Conservation (phyloP, 768 basidiomycete species). For the Harrya chromipes region DNA sequence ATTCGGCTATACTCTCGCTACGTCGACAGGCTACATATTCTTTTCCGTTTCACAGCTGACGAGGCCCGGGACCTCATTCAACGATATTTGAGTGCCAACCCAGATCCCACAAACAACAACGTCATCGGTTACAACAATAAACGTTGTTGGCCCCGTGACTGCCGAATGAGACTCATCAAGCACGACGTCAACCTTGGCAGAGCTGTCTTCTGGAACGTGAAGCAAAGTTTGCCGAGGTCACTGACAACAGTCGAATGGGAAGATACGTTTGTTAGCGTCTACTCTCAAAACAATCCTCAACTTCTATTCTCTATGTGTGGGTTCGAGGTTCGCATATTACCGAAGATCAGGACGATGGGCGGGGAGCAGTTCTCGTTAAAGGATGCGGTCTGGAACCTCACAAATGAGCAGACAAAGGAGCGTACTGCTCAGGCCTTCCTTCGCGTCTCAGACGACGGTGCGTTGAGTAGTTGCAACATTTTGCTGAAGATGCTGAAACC, state of each 20-base stretch:
- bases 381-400: conserved; percentile 95
- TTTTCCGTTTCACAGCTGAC: conserved; percentile 97
- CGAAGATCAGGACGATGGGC: conserved; percentile 92
- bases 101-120: conserved; percentile 98
- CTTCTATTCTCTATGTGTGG: conserved; percentile 97
- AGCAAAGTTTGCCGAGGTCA: conserved; percentile 92
- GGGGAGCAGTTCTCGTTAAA: conserved; percentile 97
- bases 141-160: conserved; percentile 98
- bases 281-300: conserved; percentile 97
- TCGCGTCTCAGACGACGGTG: conserved; percentile 93
- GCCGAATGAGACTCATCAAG: conserved; percentile 98
- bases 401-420: conserved; percentile 96
- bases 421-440: conserved; percentile 97
- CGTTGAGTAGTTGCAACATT: conserved; percentile 1
- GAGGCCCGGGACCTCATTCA: conserved; percentile 98
- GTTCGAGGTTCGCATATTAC: conserved; percentile 97
- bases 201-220: conserved; percentile 99
- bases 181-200: conserved; percentile 98
- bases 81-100: conserved; percentile 94
- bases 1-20: conserved; percentile 97
- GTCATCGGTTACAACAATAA: conserved; percentile 99
- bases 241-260: conserved; percentile 99
- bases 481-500: neutral
- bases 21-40: conserved; percentile 90
- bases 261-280: conserved; percentile 95